phyloP scores from a whole-genome alignment of 176 grass and related monocot genomes.

The Oryza coarctata region DNA sequence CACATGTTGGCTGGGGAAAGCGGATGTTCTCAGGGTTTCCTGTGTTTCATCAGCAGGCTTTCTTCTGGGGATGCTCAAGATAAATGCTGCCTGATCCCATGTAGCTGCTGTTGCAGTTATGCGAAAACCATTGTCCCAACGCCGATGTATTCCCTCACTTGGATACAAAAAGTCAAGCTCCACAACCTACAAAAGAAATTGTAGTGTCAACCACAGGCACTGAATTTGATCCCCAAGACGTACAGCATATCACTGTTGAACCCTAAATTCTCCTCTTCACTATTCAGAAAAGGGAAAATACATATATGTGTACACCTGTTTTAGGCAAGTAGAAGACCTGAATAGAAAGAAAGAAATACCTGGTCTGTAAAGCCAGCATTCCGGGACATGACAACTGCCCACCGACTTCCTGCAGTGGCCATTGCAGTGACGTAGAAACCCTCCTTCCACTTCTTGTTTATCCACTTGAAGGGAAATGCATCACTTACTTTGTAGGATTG shows the following conservation, averaged over 20 bases:
- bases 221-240: neutral
- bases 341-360: constrained; percentile 33
- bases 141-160: constrained; percentile 87
- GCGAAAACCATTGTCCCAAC: constrained; percentile 82
- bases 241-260: neutral
- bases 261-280: neutral
- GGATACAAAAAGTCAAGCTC: constrained; percentile 98
- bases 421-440: constrained; percentile 86
- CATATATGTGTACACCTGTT: neutral
- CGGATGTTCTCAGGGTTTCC: constrained; percentile 94
- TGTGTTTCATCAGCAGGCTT: constrained; percentile 95
- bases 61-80: constrained; percentile 80
- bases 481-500: constrained; percentile 97
- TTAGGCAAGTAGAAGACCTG: neutral
- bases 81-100: constrained; percentile 78
- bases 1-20: constrained; percentile 92
- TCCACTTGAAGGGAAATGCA: constrained; percentile 96
- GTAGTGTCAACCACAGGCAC: neutral
- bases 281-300: constrained; percentile 5
- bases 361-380: constrained; percentile 89
- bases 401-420: constrained; percentile 81
- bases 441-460: constrained; percentile 99
- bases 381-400: constrained; percentile 89
- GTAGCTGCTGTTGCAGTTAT: constrained; percentile 88
- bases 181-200: constrained; percentile 62